Evolutionary conservation across 139 green algal genomes (phyloP).

Genomic region (Dunaliella sp.): DNA sequence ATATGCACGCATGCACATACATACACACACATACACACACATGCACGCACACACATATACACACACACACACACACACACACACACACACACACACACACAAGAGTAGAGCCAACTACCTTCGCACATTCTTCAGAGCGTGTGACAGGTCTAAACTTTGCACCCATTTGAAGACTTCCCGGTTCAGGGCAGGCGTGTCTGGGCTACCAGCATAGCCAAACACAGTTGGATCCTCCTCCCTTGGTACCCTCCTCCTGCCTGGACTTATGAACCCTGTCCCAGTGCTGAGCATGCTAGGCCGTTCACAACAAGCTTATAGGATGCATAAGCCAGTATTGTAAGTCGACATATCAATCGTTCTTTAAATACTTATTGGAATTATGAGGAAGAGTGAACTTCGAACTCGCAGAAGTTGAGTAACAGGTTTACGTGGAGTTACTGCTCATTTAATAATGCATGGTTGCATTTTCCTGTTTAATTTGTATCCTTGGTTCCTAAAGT

Average conservation of each 20-base stretch:
- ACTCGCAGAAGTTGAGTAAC: no score
- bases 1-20: background rate
- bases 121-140: conserved; percentile 43
- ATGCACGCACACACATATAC: background rate
- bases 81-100: background rate
- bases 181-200: conserved; percentile 34
- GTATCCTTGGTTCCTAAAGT: no score
- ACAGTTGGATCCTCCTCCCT: conserved; percentile 29
- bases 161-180: conserved; percentile 58
- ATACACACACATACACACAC: background rate
- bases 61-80: background rate
- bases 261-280: background rate
- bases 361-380: no score
- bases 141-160: conserved; percentile 53
- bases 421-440: no score
- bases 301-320: no score
- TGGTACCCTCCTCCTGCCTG: background rate
- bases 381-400: no score
- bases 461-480: no score
- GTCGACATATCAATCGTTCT: no score
- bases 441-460: no score
- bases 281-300: background rate
- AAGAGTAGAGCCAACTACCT: conserved; percentile 21
- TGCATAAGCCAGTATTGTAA: background rate
- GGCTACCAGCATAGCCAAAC: conserved; percentile 55